A percentile compares a stretch with the other conserved stretches of the same genome.
phyloP scores from a whole-genome alignment of 495 filamentous ascomycete species.

The Neurospora hispaniola region DNA sequence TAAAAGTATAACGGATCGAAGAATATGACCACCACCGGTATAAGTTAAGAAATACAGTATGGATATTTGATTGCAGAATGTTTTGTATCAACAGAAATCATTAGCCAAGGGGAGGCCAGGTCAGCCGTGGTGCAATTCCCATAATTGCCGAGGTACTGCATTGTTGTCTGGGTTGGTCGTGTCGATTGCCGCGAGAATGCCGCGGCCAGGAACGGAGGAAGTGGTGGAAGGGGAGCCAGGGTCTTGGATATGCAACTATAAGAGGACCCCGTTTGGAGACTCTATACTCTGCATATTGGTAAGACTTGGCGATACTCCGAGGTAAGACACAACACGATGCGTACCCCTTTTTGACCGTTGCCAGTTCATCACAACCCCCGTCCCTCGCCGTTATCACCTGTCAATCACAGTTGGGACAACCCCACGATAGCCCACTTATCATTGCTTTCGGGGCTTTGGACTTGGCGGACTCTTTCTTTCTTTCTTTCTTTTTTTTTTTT shows the following conservation, averaged over 20 bases:
- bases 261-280: not conserved
- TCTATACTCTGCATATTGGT: not conserved
- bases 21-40: not conserved
- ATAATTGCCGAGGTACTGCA: not conserved
- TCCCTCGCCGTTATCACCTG: not conserved
- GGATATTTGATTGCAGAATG: not conserved
- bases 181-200: not conserved
- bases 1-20: not conserved
- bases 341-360: not conserved
- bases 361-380: not conserved
- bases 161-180: not conserved
- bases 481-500: not conserved
- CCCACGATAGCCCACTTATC: not conserved
- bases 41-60: not conserved
- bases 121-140: not conserved
- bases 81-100: not conserved
- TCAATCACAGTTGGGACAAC: not conserved
- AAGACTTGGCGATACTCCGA: not conserved
- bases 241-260: not conserved
- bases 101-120: not conserved
- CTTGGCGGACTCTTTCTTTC: not conserved
- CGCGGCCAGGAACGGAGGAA: not conserved
- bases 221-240: not conserved
- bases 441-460: not conserved
- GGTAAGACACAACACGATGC: not conserved